Evolutionary conservation across 2,329 filamentous ascomycete species (phyloP), one percentile per base, ranked within the genome.

Genomic region (Malbranchea cinnamomea): DNA sequence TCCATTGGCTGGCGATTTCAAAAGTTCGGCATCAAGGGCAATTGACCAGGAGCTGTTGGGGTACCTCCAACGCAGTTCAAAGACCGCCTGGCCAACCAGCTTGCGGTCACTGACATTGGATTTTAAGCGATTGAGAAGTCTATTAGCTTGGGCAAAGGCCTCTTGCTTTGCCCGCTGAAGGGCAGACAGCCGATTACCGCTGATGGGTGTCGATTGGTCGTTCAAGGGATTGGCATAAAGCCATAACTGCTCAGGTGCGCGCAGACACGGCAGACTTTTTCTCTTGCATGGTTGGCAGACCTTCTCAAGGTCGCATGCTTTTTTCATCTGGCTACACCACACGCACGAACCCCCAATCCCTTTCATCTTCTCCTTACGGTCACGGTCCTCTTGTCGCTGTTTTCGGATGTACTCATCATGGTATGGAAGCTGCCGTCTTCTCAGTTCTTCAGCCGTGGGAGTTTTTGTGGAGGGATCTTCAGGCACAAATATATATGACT

Each of bases 301-400:
- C 12, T 30, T 29, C 5, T 26, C 22, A 5, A 35, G 23, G 8
- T 34, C 39, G 26, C 49, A 52, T 17, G 31, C 35, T 20, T 50
- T 50, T 36, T 44, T 49, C 6, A 34, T 43, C n/a, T 39, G 37
- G 29, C 38, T 39, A 27, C 49, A 52, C 28, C 38, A 41, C n/a
- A 42, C 14, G 31, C 49, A 52, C 10, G 47, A 38, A 14, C 48
- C 49, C 2, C 49, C 48, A 14, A 30, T 32, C 14, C 34, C 31
- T 28, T 36, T 48, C 23, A 50, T 23, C 9, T 34, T 27, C 8
- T 28, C 32, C 13, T 32, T 40, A 19, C 39, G 36, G 12, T 40
- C 15, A 4, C 34, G 18, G 30, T 43, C 24, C 37, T 39, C 18
- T 35, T 31, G 4, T 35, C 31, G 6, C 37, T 15, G 22, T 47